Evolutionary conservation across 1,284 basidiomycete genomes (phyloP).

Genomic region (Irpex sp.): DNA sequence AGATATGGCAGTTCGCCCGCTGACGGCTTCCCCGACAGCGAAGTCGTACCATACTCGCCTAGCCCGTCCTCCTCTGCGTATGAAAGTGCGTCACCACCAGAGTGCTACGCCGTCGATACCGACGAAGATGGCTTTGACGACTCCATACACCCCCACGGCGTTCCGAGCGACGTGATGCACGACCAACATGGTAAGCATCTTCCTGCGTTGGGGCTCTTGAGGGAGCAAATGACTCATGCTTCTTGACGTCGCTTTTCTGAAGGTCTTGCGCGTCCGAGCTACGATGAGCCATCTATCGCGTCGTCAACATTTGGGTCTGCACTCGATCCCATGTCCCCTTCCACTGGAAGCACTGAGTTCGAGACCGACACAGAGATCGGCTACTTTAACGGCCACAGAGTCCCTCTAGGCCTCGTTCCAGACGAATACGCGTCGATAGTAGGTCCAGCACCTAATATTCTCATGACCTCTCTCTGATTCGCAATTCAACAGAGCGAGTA

Average conservation of each 20-base stretch:
- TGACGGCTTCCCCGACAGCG: background rate
- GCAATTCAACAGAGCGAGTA: background rate
- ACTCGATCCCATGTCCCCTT: background rate
- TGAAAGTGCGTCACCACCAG: background rate
- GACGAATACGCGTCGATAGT: background rate
- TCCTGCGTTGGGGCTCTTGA: too few species aligned
- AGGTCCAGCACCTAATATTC: background rate
- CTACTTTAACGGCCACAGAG: constrained; percentile 5
- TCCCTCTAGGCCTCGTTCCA: background rate
- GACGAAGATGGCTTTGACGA: background rate
- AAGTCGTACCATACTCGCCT: constrained; percentile 3
- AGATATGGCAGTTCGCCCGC: too few species aligned
- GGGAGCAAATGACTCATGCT: too few species aligned
- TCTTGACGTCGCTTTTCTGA: too few species aligned
- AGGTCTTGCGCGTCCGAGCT: background rate
- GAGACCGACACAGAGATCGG: constrained; percentile 3
- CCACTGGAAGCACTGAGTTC: background rate
- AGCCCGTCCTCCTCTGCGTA: background rate
- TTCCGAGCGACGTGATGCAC: background rate
- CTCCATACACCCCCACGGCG: background rate
- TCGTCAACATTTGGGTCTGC: background rate
- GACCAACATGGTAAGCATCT: background rate
- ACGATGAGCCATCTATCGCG: background rate
- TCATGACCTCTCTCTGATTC: background rate
- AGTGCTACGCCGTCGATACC: background rate